Evolutionary conservation across 805 yeast species (phyloP), one percentile per base, ranked within the genome.

Genomic region (Candida wancherniae): DNA sequence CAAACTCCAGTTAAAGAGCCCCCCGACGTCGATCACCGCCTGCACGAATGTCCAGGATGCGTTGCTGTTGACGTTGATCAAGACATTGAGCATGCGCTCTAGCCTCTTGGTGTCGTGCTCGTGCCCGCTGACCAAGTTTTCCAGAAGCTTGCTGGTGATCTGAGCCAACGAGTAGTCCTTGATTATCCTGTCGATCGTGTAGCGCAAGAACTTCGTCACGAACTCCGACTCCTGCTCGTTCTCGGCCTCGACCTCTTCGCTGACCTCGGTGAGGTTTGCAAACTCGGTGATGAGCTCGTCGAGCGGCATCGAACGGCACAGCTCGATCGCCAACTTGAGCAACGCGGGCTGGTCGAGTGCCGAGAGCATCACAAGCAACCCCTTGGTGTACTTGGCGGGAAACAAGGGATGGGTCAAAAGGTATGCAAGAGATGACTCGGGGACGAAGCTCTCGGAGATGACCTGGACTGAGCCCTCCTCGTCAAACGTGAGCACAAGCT

Each of bases 341-440:
- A 87, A 66, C 38, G 82, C 72, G 21, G 85, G 79, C 37, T 71
- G 66, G 8, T 70, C 57, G 17, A 46, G 29, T 3, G 44, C 38
- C 14, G 50, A 40, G 26, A 69, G 67, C 16, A 85, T 61, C 10
- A 63, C 50, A 25, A 90, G 57, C 26, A 88, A 53, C 2, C 77
- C 77, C 4, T 60, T 56, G 7, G 84, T 65, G 37, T 67, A 71
- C 12, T 67, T 59, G 10, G 63, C 55, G 7, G 97, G 96, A 57
- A 81, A 87, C 12, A 85, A 60, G 11, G 96, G 96, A 60, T 90
- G 95, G 3, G 95, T 83, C 40, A 90, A 65, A 19, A 88, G 65
- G 50, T 84, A 88, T 1, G 81, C 72, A 28, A 85, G 56, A 3
- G 86, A 66, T 28, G 58, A 58, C 46, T 79, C 77, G 30, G 92